Evolutionary conservation across 176 grass and related monocot genomes (phyloP).

Genomic region (Tillandsia fasciculata): DNA sequence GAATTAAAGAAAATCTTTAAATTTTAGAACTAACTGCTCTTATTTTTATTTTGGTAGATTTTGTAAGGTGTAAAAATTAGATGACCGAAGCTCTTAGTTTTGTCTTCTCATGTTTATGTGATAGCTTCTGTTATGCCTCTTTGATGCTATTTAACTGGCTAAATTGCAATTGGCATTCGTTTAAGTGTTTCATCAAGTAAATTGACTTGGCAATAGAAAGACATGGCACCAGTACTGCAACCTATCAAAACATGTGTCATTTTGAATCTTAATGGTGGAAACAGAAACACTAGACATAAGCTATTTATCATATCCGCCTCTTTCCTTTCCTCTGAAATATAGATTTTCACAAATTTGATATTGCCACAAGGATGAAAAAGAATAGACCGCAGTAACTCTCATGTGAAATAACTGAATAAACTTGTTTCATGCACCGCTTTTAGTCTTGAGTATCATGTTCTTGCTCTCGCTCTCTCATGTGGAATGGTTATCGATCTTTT

Average conservation of each 20-base stretch:
- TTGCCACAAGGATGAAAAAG: background rate
- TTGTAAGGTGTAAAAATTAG: too few species aligned
- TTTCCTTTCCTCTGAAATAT: background rate
- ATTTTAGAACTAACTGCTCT: too few species aligned
- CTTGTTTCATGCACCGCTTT: background rate
- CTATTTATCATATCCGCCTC: background rate
- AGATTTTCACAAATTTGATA: background rate
- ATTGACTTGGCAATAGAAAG: background rate
- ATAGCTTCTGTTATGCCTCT: background rate
- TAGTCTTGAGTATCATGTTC: background rate
- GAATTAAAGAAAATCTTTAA: too few species aligned
- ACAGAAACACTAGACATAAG: background rate
- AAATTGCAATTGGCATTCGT: background rate
- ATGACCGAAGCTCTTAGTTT: background rate
- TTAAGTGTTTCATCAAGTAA: background rate
- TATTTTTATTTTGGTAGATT: too few species aligned
- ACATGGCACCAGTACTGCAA: too few species aligned
- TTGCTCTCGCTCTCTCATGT: conserved; percentile 20
- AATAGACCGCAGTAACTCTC: background rate
- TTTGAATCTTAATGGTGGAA: background rate
- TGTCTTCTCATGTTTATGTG: background rate
- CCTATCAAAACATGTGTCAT: background rate
- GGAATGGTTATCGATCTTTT: conserved; percentile 37
- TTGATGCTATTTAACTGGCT: background rate
- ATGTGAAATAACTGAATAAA: background rate